phyloP scores from a whole-genome alignment of 2,329 filamentous ascomycete species.

The Diaporthe vexans region DNA sequence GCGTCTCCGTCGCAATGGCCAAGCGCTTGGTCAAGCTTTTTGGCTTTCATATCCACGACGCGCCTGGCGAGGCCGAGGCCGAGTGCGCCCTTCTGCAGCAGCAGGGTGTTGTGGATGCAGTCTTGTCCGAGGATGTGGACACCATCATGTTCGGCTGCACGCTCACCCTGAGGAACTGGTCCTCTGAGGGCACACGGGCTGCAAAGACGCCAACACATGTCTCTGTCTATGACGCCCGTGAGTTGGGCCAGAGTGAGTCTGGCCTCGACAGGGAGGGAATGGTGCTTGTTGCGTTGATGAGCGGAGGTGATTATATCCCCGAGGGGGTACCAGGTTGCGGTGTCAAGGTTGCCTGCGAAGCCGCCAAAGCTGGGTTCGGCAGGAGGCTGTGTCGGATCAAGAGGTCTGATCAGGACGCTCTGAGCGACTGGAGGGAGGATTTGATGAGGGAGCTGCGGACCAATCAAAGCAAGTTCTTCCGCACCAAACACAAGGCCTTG shows the following conservation, averaged over 20 bases:
- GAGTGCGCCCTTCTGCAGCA: constrained; percentile 91
- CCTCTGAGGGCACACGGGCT: constrained; percentile 75
- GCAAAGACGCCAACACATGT: constrained; percentile 86
- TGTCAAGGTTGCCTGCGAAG: constrained; percentile 89
- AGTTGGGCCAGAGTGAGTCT: constrained; percentile 62
- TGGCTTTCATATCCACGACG: constrained; percentile 86
- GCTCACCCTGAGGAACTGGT: constrained; percentile 85
- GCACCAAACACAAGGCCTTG: constrained; percentile 79
- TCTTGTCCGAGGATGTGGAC: constrained; percentile 96
- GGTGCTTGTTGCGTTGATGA: constrained; percentile 94
- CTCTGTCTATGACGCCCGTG: constrained; percentile 79
- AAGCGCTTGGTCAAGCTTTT: constrained; percentile 89
- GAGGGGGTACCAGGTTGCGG: constrained; percentile 91
- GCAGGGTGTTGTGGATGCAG: constrained; percentile 88
- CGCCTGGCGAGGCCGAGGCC: constrained; percentile 95
- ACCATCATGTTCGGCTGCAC: constrained; percentile 97
- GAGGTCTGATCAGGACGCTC: constrained; percentile 68
- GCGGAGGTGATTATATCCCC: constrained; percentile 93
- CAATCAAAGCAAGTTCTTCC: constrained; percentile 87
- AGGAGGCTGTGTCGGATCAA: constrained; percentile 77
- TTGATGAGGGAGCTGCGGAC: constrained; percentile 83
- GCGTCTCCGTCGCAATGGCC: constrained; percentile 79
- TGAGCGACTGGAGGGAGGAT: constrained; percentile 79
- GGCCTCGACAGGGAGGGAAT: constrained; percentile 88
- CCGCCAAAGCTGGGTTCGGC: constrained; percentile 89